Evolutionary conservation across 768 basidiomycete genomes (phyloP), one percentile per base, ranked within the genome.

Genomic region (Collybia sordida): DNA sequence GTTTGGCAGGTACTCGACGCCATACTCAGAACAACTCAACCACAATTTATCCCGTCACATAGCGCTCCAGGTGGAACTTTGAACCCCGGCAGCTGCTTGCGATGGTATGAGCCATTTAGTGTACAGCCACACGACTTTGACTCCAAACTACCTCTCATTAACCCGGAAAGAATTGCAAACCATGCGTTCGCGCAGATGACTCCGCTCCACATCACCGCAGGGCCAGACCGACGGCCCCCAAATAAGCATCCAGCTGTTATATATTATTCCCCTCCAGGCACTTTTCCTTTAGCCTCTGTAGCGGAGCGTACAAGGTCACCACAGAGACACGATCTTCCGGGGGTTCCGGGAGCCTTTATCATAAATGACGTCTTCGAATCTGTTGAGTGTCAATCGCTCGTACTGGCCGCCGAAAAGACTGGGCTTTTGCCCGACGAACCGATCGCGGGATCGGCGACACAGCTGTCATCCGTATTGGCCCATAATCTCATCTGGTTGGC

Each of bases 401-500:
- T 79, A n/a, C 58, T 62, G 25, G 70, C 73, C 4, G 74, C 77
- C 0, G 73, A 78, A 53, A 63, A 68, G 0, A 69, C 79, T 4
- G 80, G 79, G 0, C 68, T 79, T 53, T 65, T 72, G n/a, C 72
- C 72, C 27, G 80, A 82, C 54, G 73, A 81, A 55, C 79, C 80
- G 0, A 65, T 73, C 1, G 72, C 68, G 3, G 79, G 77, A 6
- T 73, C 71, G 1, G 79, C 77, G 1, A 59, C 67, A 4, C 69
- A 73, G 47, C 68, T 78, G 40, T 66, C 71, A 2, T 75, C 73
- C 15, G 73, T 78, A 4, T 67, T 77, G 0, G 75, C 77, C 0
- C 73, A 77, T 53, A 80, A 80, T 59, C 63, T 81, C 43, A 72
- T 79, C 49, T 81, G 80, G 80, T 67, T 81, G 15, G 76, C 80